These are phyloP conservation scores for Sarcomyxa edulis DNA, from an alignment of 768 basidiomycete species.

Conservation along the genomic window DNA sequence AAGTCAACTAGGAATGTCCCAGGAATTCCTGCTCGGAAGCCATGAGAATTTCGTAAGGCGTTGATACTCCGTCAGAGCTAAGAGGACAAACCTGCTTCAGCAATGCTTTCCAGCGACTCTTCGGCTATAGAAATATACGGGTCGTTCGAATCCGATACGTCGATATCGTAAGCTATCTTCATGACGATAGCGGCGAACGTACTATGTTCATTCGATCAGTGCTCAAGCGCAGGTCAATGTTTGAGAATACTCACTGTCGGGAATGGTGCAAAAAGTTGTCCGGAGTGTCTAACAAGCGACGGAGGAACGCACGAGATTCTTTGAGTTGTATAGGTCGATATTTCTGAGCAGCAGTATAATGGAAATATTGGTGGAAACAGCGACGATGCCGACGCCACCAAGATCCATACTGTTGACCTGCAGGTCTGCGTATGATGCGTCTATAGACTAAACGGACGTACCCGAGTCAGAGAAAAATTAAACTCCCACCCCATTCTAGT, in stretches of 20 bases:
- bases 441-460: not conserved
- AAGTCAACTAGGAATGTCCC: slow-evolving; percentile 8
- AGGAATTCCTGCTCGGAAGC: slow-evolving; percentile 10
- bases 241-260: slow-evolving; percentile 3
- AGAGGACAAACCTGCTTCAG: too few species aligned
- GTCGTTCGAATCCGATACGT: not conserved
- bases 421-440: slow-evolving; percentile 4
- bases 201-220: not conserved
- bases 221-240: not conserved
- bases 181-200: not conserved
- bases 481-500: slow-evolving; percentile 5
- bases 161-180: not conserved
- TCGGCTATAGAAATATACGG: slow-evolving; percentile 3
- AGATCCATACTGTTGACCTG: slow-evolving; percentile 34
- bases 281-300: slow-evolving; percentile 1
- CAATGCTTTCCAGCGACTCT: too few species aligned
- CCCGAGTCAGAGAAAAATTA: slow-evolving; percentile 6
- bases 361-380: slow-evolving; percentile 6
- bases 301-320: not conserved
- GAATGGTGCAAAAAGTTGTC: slow-evolving; percentile 4
- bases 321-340: slow-evolving; percentile 1
- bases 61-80: not conserved
- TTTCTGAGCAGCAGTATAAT: not conserved
- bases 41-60: too few species aligned
- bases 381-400: slow-evolving; percentile 6